Base-by-base conservation (phyloP, 352 stramenopile species). In the Pythium vanterpoolii region DNA sequence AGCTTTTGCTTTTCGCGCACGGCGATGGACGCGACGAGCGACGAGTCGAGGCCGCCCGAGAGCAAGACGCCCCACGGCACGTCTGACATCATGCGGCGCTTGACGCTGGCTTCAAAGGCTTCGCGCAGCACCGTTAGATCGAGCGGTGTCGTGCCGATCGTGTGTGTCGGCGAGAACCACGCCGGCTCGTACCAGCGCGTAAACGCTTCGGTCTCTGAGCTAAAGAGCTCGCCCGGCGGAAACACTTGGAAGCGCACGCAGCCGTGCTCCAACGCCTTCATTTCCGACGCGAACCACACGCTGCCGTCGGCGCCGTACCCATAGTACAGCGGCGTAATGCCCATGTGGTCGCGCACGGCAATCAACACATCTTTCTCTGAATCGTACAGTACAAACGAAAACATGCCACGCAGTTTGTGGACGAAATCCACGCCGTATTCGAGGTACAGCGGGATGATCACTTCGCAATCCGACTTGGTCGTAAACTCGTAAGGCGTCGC, bases 351-450 rank as follows among this genome's bases (percentile, higher is more conserved):
- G 46, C 97, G 82, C 36, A 81, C 90, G 7, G 96, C 91, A 60
- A 98, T 87, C 70, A 98, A 98, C 28, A 94, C 89, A 71, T 98
- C 92, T 43, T 92, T 96, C 33, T 76, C 73, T 30, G 85, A 73
- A 71, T 99, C 97, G 74, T 99, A 99, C 27, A 99, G 76, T 52
- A 99, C 96, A 59, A 99, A 99, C 59, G 90, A 97, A 71, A 99
- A 99, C 97, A 99, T 99, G 49, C 97, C 97, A 45, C 96, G 86
- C 28, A 99, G 74, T 50, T 97, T 74, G 57, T 90, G 80, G 23
- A 97, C 73, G 56, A 99, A 97, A 46, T 95, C 63, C 10, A 74
- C 58, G n/a, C 93, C 93, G 72, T 96, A 78, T 67, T 98, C 69
- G 21, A 89, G 68, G 80, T 98, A 99, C 10, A 99, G 72, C 43